phyloP scores from a whole-genome alignment of 805 yeast genomes.

The Geotrichum ghanense region DNA sequence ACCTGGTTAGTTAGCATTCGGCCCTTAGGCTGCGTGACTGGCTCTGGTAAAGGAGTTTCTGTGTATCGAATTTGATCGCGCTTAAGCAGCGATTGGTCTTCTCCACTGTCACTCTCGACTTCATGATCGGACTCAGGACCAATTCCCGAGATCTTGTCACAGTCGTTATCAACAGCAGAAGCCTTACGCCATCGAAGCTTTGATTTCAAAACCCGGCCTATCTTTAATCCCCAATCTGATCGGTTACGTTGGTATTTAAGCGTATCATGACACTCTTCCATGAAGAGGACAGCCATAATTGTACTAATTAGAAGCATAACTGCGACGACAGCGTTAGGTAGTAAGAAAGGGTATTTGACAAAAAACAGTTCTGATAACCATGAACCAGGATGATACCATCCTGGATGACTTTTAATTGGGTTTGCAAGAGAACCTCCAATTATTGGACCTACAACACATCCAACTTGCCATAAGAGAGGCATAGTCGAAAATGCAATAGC shows the following conservation, averaged over 20 bases:
- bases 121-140: conserved; percentile 3
- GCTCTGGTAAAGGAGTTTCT: conserved; percentile 13
- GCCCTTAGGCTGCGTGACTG: conserved; percentile 16
- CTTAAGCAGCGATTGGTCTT: neutral
- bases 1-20: conserved; percentile 14
- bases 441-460: conserved; percentile 50
- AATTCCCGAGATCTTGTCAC: no score
- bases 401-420: conserved; percentile 27
- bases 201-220: no score
- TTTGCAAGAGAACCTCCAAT: conserved; percentile 43
- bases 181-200: no score
- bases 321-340: conserved; percentile 41
- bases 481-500: conserved; percentile 51
- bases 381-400: conserved; percentile 15
- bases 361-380: conserved; percentile 14
- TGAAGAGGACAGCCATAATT: conserved; percentile 32
- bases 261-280: conserved; percentile 41
- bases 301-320: conserved; percentile 28
- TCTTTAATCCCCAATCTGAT: conserved; percentile 2
- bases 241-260: neutral
- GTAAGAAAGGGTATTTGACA: conserved; percentile 35
- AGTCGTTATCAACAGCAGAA: no score
- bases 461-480: conserved; percentile 52
- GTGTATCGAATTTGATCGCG: neutral
- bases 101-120: neutral